Base-by-base conservation (phyloP, 2,329 filamentous ascomycete genomes). In the Mariannaea elegans region DNA sequence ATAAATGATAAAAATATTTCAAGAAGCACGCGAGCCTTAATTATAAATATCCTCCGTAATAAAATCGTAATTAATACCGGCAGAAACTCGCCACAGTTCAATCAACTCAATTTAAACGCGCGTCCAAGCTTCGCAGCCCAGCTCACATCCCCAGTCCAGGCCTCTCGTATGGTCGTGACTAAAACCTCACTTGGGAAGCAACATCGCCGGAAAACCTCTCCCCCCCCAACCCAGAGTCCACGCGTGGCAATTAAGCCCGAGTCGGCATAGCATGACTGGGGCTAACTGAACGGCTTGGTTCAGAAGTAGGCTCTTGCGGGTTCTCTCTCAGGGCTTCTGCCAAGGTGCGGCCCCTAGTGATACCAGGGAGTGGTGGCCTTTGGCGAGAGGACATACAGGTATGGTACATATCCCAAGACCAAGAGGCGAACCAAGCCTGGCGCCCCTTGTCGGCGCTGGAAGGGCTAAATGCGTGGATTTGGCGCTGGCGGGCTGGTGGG, bases 201-300 rank as follows among this genome's bases (percentile, higher is more conserved):
- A 29, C 32, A 34, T 24, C 39, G 24, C 36, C 18, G 38, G 29
- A 18, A 36, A 23, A 16, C 14, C 23, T 14, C 42, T 21, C 14
- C 46, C 44, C 8, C 18, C 7, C 32, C n/a, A n/a, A n/a, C n/a
- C n/a, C n/a, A n/a, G n/a, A 32, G 23, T 23, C 36, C 45, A 48
- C 56, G 57, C 52, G 57, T 61, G 58, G 58, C 58, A 34, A 49
- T 57, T 51, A 53, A 46, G 48, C 53, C 58, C 44, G 27, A 41
- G 27, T 19, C 41, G 47, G 52, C 29, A 47, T 56, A 48, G 58
- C 32, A 51, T 21, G 45, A 27, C 32, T 53, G 24, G 24, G 32
- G 34, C 45, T 54, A 47, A 38, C 44, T 39, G n/a, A 46, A 51
- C 55, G 47, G 55, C 27, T 32, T 16, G 54, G 46, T 32, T 42